phyloP scores from a whole-genome alignment of 371 early-diverging fungal genomes.

The Massospora cicadina region DNA sequence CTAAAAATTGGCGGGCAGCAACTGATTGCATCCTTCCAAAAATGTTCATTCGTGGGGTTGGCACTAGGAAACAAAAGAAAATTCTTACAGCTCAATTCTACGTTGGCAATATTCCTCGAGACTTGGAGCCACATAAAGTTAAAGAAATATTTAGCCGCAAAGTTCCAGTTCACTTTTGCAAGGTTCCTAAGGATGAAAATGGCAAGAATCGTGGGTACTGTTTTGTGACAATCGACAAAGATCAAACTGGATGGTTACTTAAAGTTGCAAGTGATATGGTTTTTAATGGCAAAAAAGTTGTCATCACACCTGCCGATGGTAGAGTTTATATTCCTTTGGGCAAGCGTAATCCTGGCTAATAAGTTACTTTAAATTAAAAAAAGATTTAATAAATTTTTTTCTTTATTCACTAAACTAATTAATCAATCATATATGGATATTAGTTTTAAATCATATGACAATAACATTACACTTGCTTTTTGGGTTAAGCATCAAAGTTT shows the following conservation, averaged over 20 bases:
- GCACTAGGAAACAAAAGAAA: neutral
- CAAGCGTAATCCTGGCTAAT: neutral
- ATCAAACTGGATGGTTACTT: conserved; percentile 2
- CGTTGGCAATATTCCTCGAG: neutral
- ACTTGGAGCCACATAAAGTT: neutral
- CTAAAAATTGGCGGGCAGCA: no score
- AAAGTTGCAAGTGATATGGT: neutral
- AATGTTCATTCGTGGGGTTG: neutral
- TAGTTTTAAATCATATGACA: no score
- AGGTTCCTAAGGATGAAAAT: neutral
- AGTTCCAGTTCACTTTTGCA: conserved; percentile 6
- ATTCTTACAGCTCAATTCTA: neutral
- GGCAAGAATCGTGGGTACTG: conserved; percentile 1
- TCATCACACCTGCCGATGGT: neutral
- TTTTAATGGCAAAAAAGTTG: conserved; percentile 1
- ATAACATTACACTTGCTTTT: no score
- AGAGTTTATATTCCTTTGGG: conserved; percentile 3
- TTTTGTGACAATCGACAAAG: conserved; percentile 1
- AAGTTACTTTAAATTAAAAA: no score
- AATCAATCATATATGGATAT: no score
- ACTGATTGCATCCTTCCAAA: no score
- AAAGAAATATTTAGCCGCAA: conserved; percentile 7
- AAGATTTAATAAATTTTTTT: no score
- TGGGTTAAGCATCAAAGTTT: no score
- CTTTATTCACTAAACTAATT: no score